Evolutionary conservation across 2,329 filamentous ascomycete genomes (phyloP), one percentile per base, ranked within the genome.

Genomic region (Scedosporium apiospermum): DNA sequence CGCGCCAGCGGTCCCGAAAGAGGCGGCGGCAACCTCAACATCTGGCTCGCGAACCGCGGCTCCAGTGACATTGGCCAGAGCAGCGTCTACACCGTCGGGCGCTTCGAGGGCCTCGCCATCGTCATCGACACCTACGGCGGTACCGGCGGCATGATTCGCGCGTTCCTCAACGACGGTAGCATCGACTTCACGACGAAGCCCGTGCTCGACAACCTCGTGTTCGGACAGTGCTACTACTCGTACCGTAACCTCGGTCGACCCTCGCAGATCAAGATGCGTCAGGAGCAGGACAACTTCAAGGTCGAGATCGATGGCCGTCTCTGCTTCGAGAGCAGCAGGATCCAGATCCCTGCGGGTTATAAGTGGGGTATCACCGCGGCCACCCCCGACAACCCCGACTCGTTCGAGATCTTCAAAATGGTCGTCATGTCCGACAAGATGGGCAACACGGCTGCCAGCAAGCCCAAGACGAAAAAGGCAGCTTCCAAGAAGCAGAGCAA

Each of bases 221-320:
- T 99, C 73, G 95, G 92, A 14, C 91, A 96, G 76, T 99, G 95
- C 80, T 84, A 88, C 70, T 95, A 95, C 73, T 76, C 85, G 57
- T 99, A 97, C 80, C 89, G 95, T 68, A 99, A 99, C 75, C 82
- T 96, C 23, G 95, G 95, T 18, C 85, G 89, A 4, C 88, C 92
- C 16, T 92, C 90, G 57, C 85, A 89, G 69, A 76, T 99, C 70
- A 89, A 89, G 73, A 73, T 99, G 70, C 78, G 77, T 63, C 89
- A 90, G 71, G 83, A 83, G 18, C 75, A 80, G 53, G 79, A 80
- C 53, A 79, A 78, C 62, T 89, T 99, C 71, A 83, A 86, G 67
- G 93, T 99, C 63, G 84, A 88, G 61, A 80, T 98, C 38, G 95
- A 98, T 72, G 88, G 88, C 64, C 80, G 82, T 61, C 77, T 84